These are phyloP conservation scores for Mycena polygramma DNA, from an alignment of 768 basidiomycete genomes.

Conservation along the genomic window DNA sequence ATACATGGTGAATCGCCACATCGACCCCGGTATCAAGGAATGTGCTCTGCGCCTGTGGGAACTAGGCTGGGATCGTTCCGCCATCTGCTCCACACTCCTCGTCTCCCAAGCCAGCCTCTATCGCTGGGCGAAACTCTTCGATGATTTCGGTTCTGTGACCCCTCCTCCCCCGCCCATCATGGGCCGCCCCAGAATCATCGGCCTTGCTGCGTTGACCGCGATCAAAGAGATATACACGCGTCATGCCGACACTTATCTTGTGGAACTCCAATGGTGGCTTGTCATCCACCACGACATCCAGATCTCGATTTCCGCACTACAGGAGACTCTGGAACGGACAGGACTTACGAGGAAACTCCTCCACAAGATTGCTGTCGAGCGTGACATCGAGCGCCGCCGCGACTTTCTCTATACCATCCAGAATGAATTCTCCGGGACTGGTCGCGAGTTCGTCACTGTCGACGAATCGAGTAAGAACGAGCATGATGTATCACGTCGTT, in stretches of 20 bases:
- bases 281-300: slow-evolving; percentile 40
- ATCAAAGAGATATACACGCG: slow-evolving; percentile 39
- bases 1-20: slow-evolving; percentile 40
- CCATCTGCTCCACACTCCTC: slow-evolving; percentile 12
- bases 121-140: slow-evolving; percentile 20
- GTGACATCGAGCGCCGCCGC: slow-evolving; percentile 38
- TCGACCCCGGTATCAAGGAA: slow-evolving; percentile 45
- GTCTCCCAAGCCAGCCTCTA: slow-evolving; percentile 22
- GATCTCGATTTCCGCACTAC: slow-evolving; percentile 39
- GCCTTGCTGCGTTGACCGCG: slow-evolving; percentile 36
- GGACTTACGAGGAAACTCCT: slow-evolving; percentile 81
- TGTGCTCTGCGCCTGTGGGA: slow-evolving; percentile 42
- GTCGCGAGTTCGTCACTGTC: slow-evolving; percentile 41
- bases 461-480: slow-evolving; percentile 49
- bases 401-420: slow-evolving; percentile 20
- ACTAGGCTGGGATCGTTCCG: slow-evolving; percentile 36
- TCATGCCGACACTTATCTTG: slow-evolving; percentile 37
- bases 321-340: slow-evolving; percentile 79
- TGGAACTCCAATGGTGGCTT: slow-evolving; percentile 42
- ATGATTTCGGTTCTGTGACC: slow-evolving; percentile 17
- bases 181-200: slow-evolving; percentile 38
- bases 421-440: slow-evolving; percentile 19
- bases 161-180: slow-evolving; percentile 34
- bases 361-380: slow-evolving; percentile 43
- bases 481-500: background rate